A percentile compares a stretch with the other conserved stretches of the same genome.
These are phyloP conservation scores for Capsicum pubescens DNA, from an alignment of 257 asterid species.

Conservation along the genomic window DNA sequence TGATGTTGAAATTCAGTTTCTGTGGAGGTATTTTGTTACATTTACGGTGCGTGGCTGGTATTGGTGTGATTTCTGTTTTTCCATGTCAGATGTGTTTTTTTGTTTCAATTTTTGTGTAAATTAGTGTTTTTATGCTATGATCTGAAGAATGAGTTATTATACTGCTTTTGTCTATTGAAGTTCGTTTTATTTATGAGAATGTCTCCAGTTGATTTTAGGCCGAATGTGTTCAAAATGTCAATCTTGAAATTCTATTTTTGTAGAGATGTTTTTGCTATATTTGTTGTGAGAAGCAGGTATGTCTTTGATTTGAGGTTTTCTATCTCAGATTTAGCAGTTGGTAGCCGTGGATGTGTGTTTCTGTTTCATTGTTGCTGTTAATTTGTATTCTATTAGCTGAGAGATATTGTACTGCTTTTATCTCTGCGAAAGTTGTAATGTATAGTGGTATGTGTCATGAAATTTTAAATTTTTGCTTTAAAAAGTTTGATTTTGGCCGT, in stretches of 20 bases:
- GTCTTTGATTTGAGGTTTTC: not conserved
- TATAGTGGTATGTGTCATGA: conserved; percentile 30
- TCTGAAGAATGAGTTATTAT: conserved; percentile 37
- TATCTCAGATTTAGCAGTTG: not conserved
- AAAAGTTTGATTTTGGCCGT: not conserved
- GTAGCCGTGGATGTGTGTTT: not conserved
- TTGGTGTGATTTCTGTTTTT: conserved; percentile 26
- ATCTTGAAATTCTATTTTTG: not conserved
- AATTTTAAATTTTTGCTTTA: conserved; percentile 24
- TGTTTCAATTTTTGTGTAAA: not conserved
- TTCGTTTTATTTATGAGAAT: conserved; percentile 26
- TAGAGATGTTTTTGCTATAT: not conserved
- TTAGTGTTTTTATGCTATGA: conserved; percentile 29
- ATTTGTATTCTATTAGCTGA: not conserved
- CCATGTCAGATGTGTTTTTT: not conserved
- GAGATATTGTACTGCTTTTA: conserved; percentile 33
- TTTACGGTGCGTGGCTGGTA: not conserved
- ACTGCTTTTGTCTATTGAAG: not conserved
- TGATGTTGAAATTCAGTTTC: not conserved
- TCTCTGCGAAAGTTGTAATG: conserved; percentile 2
- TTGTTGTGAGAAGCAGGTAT: not conserved
- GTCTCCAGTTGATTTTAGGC: conserved; percentile 15
- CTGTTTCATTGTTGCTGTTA: not conserved
- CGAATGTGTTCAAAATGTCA: not conserved
- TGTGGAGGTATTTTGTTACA: not conserved